phyloP scores from a whole-genome alignment of 2,329 filamentous ascomycete genomes.

The Dichotomopilus funicola region DNA sequence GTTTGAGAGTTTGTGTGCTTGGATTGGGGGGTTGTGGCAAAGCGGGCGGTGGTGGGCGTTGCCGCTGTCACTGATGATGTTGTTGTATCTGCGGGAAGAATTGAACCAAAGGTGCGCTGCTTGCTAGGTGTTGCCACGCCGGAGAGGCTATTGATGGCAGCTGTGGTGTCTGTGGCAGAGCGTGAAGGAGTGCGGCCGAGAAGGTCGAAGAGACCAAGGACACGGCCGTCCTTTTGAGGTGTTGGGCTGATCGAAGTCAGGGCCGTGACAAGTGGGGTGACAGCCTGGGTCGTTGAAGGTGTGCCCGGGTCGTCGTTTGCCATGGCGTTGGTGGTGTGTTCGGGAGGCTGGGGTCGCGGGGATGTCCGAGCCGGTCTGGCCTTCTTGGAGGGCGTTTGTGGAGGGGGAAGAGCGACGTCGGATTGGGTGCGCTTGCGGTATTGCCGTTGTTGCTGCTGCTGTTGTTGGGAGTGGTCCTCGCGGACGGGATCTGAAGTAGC shows the following conservation, averaged over 20 bases:
- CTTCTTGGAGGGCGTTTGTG: slow-evolving; percentile 48
- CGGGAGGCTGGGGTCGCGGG: slow-evolving; percentile 17
- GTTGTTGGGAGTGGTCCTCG: slow-evolving; percentile 19
- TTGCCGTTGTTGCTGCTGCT: slow-evolving; percentile 22
- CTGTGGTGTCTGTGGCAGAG: slow-evolving; percentile 32
- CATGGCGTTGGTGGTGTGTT: slow-evolving; percentile 15
- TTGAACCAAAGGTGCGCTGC: not conserved
- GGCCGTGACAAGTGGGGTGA: slow-evolving; percentile 44
- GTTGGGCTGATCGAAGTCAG: slow-evolving; percentile 67
- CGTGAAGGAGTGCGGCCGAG: slow-evolving; percentile 49
- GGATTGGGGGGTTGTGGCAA: slow-evolving; percentile 10
- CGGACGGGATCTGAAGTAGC: slow-evolving; percentile 26
- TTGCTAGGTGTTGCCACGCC: slow-evolving; percentile 13
- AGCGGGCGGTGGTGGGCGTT: slow-evolving; percentile 14
- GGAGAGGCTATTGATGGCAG: not conserved
- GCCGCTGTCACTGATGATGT: not conserved
- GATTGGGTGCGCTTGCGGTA: slow-evolving; percentile 34
- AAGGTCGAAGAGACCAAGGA: slow-evolving; percentile 71
- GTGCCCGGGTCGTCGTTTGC: not conserved
- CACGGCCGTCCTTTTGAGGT: slow-evolving; percentile 69
- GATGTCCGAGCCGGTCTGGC: slow-evolving; percentile 32
- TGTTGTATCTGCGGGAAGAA: not conserved
- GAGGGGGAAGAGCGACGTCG: slow-evolving; percentile 26
- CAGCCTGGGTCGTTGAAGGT: slow-evolving; percentile 17
- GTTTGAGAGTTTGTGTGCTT: not conserved